Evolutionary conservation across 495 filamentous ascomycete species (phyloP).

Genomic region (Penicillium mononematosum): DNA sequence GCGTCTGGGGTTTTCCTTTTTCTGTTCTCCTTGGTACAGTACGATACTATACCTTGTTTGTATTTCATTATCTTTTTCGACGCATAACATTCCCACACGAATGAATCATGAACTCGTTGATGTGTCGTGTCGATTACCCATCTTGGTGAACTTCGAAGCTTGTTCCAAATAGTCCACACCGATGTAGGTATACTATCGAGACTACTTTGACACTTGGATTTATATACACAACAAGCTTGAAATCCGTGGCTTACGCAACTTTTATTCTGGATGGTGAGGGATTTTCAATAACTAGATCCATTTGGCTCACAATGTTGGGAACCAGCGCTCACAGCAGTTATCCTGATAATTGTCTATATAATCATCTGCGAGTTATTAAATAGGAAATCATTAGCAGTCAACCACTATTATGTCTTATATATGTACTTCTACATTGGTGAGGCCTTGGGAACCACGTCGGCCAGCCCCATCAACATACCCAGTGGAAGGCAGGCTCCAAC

Average conservation of each 20-base stretch:
- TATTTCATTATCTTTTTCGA: not conserved
- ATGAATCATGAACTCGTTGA: not conserved
- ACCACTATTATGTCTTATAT: too few relatives aligned
- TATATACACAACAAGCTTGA: not conserved
- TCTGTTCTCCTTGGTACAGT: constrained; percentile 11
- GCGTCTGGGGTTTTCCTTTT: constrained; percentile 40
- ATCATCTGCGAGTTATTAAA: too few relatives aligned
- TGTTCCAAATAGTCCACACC: not conserved
- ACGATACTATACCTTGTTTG: constrained; percentile 8
- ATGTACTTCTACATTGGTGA: too few relatives aligned
- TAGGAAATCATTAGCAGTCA: too few relatives aligned
- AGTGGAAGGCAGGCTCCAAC: too few relatives aligned
- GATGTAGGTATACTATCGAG: not conserved
- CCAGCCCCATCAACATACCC: too few relatives aligned
- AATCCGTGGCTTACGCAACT: not conserved
- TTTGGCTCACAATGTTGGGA: not conserved
- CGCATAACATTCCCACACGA: not conserved
- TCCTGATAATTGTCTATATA: too few relatives aligned
- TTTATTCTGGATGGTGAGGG: not conserved
- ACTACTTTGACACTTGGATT: not conserved
- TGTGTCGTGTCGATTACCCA: not conserved
- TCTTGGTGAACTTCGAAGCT: not conserved
- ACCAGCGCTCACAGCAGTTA: too few relatives aligned
- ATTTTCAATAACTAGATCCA: not conserved
- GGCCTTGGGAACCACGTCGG: too few relatives aligned